phyloP scores from a whole-genome alignment of 2,329 filamentous ascomycete genomes.

The Aureobasidium sp. region DNA sequence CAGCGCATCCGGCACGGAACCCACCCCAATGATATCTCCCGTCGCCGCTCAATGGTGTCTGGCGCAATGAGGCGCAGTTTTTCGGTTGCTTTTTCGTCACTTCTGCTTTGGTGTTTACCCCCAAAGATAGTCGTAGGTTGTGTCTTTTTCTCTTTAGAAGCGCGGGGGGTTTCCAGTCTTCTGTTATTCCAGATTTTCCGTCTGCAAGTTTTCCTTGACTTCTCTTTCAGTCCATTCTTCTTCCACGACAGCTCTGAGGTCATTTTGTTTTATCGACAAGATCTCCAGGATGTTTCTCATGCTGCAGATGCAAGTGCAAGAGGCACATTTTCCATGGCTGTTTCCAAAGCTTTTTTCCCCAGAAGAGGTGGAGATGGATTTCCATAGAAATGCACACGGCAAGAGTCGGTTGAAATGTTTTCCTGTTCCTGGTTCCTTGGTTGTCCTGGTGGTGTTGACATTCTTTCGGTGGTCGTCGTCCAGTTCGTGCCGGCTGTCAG shows the following conservation, averaged over 20 bases:
- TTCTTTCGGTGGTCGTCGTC: background rate
- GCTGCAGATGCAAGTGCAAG: background rate
- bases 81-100: slow-evolving; percentile 5
- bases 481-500: background rate
- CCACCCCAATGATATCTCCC: slow-evolving; percentile 7
- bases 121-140: slow-evolving; percentile 13
- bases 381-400: slow-evolving; percentile 9
- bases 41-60: slow-evolving; percentile 11
- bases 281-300: background rate
- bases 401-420: slow-evolving; percentile 7
- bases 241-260: background rate
- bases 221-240: background rate
- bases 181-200: background rate
- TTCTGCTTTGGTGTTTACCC: background rate
- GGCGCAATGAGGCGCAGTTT: slow-evolving; percentile 16
- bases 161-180: slow-evolving; percentile 6
- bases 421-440: background rate
- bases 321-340: background rate
- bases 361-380: background rate
- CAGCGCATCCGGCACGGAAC: slow-evolving; percentile 16
- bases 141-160: slow-evolving; percentile 11
- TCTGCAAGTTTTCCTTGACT: slow-evolving; percentile 3
- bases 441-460: background rate
- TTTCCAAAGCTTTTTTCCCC: background rate
- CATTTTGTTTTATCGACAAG: background rate